Percentiles rank a stretch among this genome's conserved stretches.
Evolutionary conservation across 768 basidiomycete species (phyloP).

Genomic region (Austroboletus festivus): DNA sequence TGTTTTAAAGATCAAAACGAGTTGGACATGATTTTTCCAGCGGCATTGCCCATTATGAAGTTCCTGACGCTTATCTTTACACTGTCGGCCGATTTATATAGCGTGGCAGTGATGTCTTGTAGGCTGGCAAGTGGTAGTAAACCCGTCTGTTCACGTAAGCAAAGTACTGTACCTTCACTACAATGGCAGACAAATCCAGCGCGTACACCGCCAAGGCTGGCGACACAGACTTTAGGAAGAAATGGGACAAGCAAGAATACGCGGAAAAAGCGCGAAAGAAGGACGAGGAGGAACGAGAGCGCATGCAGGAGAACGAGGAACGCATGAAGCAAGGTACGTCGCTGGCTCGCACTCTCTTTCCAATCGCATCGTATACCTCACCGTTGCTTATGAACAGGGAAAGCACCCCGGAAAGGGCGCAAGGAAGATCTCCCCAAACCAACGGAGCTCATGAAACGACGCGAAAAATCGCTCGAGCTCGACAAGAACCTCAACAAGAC

Average conservation of each 20-base stretch:
- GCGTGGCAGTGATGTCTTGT: too few species aligned
- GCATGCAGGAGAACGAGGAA: slow-evolving; percentile 85
- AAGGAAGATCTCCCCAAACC: slow-evolving; percentile 85
- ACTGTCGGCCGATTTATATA: too few species aligned
- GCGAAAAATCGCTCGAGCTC: slow-evolving; percentile 80
- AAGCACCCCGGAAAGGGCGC: slow-evolving; percentile 66
- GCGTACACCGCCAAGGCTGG: slow-evolving; percentile 38
- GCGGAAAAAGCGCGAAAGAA: slow-evolving; percentile 79
- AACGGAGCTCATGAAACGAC: slow-evolving; percentile 88
- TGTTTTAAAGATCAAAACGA: too few species aligned
- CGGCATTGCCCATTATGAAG: too few species aligned
- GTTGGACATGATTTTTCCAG: too few species aligned
- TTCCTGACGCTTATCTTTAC: too few species aligned
- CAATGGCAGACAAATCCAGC: slow-evolving; percentile 32
- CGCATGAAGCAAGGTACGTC: slow-evolving; percentile 74
- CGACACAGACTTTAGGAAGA: slow-evolving; percentile 80
- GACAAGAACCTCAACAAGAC: slow-evolving; percentile 96
- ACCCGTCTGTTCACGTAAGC: too few species aligned
- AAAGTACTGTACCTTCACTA: too few species aligned
- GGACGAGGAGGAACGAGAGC: slow-evolving; percentile 74
- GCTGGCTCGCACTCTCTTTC: too few species aligned
- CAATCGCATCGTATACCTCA: too few species aligned
- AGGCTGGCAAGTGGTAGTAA: too few species aligned
- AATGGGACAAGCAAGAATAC: slow-evolving; percentile 95
- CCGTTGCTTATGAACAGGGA: slow-evolving; percentile 56